These are phyloP conservation scores for Wickerhamiella domercqiae DNA, from an alignment of 805 yeast genomes.

Conservation along the genomic window DNA sequence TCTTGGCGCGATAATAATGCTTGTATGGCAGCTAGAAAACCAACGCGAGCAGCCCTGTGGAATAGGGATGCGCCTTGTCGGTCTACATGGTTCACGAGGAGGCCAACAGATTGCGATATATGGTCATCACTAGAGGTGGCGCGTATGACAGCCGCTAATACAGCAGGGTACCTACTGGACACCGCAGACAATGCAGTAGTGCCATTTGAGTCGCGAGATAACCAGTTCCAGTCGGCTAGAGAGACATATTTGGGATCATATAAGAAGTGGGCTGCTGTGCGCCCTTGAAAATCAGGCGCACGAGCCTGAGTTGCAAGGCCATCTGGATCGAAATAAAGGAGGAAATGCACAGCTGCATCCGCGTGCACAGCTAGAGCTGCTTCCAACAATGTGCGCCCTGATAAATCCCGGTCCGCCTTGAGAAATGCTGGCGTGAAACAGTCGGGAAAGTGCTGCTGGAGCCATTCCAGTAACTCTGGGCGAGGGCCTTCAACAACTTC, in stretches of 20 bases:
- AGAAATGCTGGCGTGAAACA: constrained; percentile 54
- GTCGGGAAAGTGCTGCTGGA: constrained; percentile 24
- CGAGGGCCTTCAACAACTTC: constrained; percentile 40
- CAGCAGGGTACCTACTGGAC: not conserved
- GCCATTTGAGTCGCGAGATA: not conserved
- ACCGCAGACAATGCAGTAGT: not conserved
- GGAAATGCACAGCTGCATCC: constrained; percentile 30
- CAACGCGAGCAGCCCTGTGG: not conserved
- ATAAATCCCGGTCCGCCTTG: constrained; percentile 41
- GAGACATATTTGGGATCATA: not conserved
- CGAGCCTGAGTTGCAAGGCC: no score
- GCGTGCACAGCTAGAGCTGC: constrained; percentile 46
- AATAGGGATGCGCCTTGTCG: not conserved
- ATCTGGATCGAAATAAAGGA: constrained; percentile 33
- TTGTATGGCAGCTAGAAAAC: not conserved
- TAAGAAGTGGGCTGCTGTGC: not conserved
- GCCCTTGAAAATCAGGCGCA: not conserved
- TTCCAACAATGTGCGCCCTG: constrained; percentile 42
- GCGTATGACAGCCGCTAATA: not conserved
- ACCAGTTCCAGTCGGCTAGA: not conserved
- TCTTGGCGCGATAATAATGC: not conserved
- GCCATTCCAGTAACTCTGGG: constrained; percentile 29
- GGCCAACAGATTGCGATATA: not conserved
- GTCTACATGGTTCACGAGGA: no score
- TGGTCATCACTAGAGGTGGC: no score